A percentile compares a stretch with the other conserved stretches of the same genome.
Conservation (phyloP, 108 stramenopile species). For the Seminavis robusta region DNA sequence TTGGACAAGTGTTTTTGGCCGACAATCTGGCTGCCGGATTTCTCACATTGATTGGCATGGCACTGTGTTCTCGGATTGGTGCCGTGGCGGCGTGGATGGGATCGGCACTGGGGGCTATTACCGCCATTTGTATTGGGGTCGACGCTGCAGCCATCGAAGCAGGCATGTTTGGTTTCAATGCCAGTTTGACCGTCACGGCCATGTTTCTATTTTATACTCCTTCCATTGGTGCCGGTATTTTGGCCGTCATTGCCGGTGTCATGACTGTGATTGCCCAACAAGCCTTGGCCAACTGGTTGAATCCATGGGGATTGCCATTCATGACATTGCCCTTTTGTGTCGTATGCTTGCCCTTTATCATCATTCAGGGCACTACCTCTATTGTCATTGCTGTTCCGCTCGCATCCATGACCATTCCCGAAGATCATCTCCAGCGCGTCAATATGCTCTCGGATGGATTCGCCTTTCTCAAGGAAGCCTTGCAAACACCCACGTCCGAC, state of each 20-base stretch:
- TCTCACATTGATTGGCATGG: slow-evolving; percentile 20
- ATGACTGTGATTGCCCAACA: slow-evolving; percentile 30
- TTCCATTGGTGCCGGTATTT: not conserved
- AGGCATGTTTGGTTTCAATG: slow-evolving; percentile 36
- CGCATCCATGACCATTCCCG: slow-evolving; percentile 33
- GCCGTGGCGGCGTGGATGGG: slow-evolving; percentile 28
- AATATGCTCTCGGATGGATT: slow-evolving; percentile 19
- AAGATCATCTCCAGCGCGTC: slow-evolving; percentile 29
- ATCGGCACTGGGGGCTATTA: slow-evolving; percentile 14
- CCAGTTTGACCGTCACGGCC: slow-evolving; percentile 23
- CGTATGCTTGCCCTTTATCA: slow-evolving; percentile 16
- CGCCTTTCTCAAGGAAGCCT: slow-evolving; percentile 17
- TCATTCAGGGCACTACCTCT: slow-evolving; percentile 34
- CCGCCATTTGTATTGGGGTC: slow-evolving; percentile 14
- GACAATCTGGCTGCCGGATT: slow-evolving; percentile 27
- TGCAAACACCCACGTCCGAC: not conserved
- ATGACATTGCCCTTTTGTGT: slow-evolving; percentile 44
- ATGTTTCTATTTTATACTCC: slow-evolving; percentile 39
- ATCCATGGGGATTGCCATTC: slow-evolving; percentile 33
- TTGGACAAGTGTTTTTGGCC: slow-evolving; percentile 39
- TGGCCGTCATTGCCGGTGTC: slow-evolving; percentile 22
- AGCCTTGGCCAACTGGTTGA: slow-evolving; percentile 15
- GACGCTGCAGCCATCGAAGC: slow-evolving; percentile 8
- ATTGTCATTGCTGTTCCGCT: slow-evolving; percentile 35
- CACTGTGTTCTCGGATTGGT: slow-evolving; percentile 26